Evolutionary conservation across 495 filamentous ascomycete genomes (phyloP).

Genomic region (Bacidia gigantensis): DNA sequence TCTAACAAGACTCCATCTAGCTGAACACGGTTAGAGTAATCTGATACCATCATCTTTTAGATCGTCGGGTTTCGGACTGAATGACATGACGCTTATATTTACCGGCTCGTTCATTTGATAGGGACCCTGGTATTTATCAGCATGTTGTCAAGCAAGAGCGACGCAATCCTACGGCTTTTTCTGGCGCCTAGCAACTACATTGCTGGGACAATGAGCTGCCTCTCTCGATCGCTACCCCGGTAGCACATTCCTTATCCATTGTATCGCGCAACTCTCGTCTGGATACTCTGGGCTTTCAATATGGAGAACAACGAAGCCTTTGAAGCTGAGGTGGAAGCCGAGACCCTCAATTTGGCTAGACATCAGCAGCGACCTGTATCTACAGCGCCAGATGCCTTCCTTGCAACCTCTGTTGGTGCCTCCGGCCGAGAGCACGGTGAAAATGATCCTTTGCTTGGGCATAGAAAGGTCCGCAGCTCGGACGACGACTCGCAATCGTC

Average conservation of each 20-base stretch:
- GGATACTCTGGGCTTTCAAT: background rate
- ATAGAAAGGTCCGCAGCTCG: background rate
- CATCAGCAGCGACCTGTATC: conserved; percentile 4
- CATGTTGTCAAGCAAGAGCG: background rate
- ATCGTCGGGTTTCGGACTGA: background rate
- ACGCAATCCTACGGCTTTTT: background rate
- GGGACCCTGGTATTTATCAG: background rate
- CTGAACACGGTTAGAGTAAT: no score
- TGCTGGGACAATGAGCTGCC: background rate
- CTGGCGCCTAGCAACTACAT: background rate
- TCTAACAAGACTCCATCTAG: no score
- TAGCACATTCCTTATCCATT: background rate
- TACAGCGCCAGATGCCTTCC: conserved; percentile 7
- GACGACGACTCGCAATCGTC: conserved; percentile 7
- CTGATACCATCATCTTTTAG: background rate
- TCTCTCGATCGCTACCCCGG: background rate
- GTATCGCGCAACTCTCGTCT: background rate
- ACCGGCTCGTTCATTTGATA: background rate
- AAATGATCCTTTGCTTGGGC: conserved; percentile 27
- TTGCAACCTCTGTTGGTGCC: conserved; percentile 1
- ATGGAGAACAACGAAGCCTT: conserved; percentile 16
- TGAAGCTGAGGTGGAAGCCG: conserved; percentile 25
- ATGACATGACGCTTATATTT: background rate
- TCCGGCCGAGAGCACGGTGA: conserved; percentile 16
- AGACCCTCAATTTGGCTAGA: conserved; percentile 23